phyloP scores from a whole-genome alignment of 495 filamentous ascomycete genomes.

The Aspergillus saccharolyticus region DNA sequence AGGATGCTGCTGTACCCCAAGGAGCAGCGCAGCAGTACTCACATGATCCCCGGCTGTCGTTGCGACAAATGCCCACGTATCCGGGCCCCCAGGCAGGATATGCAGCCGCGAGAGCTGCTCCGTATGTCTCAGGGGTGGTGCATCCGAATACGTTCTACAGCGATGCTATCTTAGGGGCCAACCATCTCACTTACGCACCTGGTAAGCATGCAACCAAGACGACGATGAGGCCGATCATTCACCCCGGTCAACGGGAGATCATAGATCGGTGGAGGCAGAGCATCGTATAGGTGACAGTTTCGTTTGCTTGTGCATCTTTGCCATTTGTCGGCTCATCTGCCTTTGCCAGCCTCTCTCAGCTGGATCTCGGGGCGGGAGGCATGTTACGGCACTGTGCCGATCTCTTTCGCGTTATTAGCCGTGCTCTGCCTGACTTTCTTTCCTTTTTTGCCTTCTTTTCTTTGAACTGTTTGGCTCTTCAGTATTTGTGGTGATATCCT shows the following conservation, averaged over 20 bases:
- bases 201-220: slow-evolving; percentile 25
- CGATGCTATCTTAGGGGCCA: slow-evolving; percentile 30
- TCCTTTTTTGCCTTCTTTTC: not conserved
- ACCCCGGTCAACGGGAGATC: slow-evolving; percentile 63
- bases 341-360: not conserved
- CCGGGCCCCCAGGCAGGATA: slow-evolving; percentile 19
- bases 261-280: slow-evolving; percentile 91
- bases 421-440: no score
- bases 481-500: not conserved
- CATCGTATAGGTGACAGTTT: slow-evolving; percentile 35
- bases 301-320: not conserved
- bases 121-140: slow-evolving; percentile 24
- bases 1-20: slow-evolving; percentile 21
- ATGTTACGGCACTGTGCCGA: not conserved
- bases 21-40: slow-evolving; percentile 10
- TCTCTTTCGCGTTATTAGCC: not conserved
- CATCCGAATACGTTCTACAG: slow-evolving; percentile 30
- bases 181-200: slow-evolving; percentile 35
- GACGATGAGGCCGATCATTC: slow-evolving; percentile 32
- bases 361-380: not conserved
- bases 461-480: not conserved
- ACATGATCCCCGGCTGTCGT: slow-evolving; percentile 29
- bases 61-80: slow-evolving; percentile 28
- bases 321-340: slow-evolving; percentile 8
- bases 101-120: slow-evolving; percentile 16